phyloP scores from a whole-genome alignment of 768 basidiomycete genomes.

The Phlebiopsis flavidoalba region DNA sequence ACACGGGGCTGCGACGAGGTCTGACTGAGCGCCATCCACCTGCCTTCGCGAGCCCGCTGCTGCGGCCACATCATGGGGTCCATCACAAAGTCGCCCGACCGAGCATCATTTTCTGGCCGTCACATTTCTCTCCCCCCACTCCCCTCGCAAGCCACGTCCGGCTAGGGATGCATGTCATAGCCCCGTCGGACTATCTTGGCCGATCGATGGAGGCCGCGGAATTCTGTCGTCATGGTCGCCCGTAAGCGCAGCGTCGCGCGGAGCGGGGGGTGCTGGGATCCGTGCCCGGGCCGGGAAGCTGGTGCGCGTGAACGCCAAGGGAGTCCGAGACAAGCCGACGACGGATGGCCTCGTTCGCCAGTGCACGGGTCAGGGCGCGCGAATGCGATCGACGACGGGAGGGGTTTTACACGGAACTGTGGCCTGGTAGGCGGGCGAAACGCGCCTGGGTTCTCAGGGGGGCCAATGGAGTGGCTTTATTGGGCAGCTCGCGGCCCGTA shows the following conservation, averaged over 20 bases:
- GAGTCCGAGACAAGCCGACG: constrained; percentile 43
- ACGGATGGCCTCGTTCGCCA: constrained; percentile 58
- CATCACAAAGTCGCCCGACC: constrained; percentile 79
- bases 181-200: too few species aligned
- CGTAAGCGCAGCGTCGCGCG: too few species aligned
- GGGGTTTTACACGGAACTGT: constrained; percentile 45
- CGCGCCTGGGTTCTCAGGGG: constrained; percentile 21
- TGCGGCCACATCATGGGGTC: constrained; percentile 53
- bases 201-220: constrained; percentile 82
- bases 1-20: too few species aligned
- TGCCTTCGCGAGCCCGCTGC: constrained; percentile 35
- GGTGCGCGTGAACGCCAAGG: too few species aligned
- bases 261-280: too few species aligned
- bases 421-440: constrained; percentile 19
- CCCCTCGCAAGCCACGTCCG: too few species aligned
- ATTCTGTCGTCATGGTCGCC: too few species aligned
- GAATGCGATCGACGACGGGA: constrained; percentile 57
- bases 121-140: too few species aligned
- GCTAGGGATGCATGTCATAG: too few species aligned
- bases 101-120: too few species aligned
- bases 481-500: too few species aligned
- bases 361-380: constrained; percentile 78
- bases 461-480: constrained; percentile 46
- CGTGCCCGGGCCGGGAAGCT: too few species aligned
- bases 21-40: constrained; percentile 46